These are phyloP conservation scores for Mayamaea pseudoterrestris DNA, from an alignment of 108 stramenopile species.

Conservation along the genomic window DNA sequence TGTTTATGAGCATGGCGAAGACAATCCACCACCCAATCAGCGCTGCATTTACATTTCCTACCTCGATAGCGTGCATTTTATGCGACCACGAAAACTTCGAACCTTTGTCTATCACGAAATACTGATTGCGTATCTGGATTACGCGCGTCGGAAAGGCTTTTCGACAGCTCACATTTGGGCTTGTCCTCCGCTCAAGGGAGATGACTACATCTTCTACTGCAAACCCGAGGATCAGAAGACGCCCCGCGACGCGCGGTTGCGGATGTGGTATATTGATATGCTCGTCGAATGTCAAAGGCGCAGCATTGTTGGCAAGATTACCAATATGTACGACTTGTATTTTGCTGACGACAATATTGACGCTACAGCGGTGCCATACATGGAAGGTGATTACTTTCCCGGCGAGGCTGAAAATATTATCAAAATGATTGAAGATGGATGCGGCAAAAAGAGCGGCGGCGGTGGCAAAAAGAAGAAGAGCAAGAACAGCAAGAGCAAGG, in stretches of 20 bases:
- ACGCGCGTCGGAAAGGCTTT: conserved; percentile 77
- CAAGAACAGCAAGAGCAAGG: conserved; percentile 31
- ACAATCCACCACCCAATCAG: conserved; percentile 84
- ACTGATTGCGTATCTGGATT: conserved; percentile 90
- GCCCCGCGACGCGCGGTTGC: conserved; percentile 78
- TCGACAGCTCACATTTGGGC: conserved; percentile 95
- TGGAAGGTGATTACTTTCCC: conserved; percentile 98
- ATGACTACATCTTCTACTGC: conserved; percentile 98
- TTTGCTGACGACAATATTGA: conserved; percentile 68
- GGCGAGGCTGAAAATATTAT: conserved; percentile 98
- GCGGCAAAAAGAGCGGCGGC: conserved; percentile 38
- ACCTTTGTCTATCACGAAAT: conserved; percentile 95
- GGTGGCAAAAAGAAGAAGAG: conserved; percentile 52
- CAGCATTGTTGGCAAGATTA: conserved; percentile 77
- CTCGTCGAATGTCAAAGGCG: conserved; percentile 79
- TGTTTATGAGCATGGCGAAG: conserved; percentile 82
- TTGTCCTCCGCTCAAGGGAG: conserved; percentile 96
- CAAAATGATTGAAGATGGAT: conserved; percentile 82
- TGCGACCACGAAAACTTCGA: conserved; percentile 80
- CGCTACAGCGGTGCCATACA: conserved; percentile 86
- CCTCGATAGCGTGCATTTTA: conserved; percentile 88
- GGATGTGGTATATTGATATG: conserved; percentile 96
- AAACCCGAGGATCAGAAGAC: conserved; percentile 97
- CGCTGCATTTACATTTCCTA: conserved; percentile 86
- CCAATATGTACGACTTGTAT: conserved; percentile 94